Base-by-base conservation (phyloP, 805 yeast species). In the Metschnikowia picachoensis region DNA sequence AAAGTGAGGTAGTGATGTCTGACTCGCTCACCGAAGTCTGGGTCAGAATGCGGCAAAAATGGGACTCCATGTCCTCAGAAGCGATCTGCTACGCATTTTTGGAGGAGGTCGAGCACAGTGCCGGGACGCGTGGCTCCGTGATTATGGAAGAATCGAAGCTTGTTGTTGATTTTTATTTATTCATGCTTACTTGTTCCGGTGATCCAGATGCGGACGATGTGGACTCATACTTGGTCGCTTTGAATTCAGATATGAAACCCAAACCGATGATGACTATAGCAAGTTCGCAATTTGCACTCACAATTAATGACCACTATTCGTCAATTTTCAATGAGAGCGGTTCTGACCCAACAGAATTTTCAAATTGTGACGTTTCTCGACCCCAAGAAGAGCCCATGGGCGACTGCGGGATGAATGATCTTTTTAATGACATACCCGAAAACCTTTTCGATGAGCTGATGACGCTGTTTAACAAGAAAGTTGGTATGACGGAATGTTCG, bases 391-490 rank as follows among this genome's bases (percentile, higher is more conserved):
- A 49, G 20, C 39, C 48, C 30, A 43, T 48, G 51, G 45, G 45
- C 3, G 58, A 50, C 32, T 51, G 49, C 28, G 59, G 49, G n/a
- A 55, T 54, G 51, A 57, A 51, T 36, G 59, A 51, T 35, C 41
- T 55, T 28, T 55, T 55, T 40, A 49, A 53, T 35, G 58, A 53
- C 31, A 49, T 49, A 46, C 36, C 51, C 11, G 55, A 48, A 10
- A 53, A 46, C 35, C 46, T 55, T 9, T 55, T 55, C 27, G 55
- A 38, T 27, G 52, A 49, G 37, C 47, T 34, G 38, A 35, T 48
- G 43, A 20, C 40, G 6, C 46, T 43, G 46, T 37, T 43, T 29
- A 37, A 30, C 35, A 43, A 43, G 30, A 37, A 27, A 16, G 46
- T 13, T 15, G 27, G 5, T 32, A 30, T 27, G 9, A 20, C 25